Evolutionary conservation across 306 rosid species (phyloP).

Genomic region (Nissolia schottii): DNA sequence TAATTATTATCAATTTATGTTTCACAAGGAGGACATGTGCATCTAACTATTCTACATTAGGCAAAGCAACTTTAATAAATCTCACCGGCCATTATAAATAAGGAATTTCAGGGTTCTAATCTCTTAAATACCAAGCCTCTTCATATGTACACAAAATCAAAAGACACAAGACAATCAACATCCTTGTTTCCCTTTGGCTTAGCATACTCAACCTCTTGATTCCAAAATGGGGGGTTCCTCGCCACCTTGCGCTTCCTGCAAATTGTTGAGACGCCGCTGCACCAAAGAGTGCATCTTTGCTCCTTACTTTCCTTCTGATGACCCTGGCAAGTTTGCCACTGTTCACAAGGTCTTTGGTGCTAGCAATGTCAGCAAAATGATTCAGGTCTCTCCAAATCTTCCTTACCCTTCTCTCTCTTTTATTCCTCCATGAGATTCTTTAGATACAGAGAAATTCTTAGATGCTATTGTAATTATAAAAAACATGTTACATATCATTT

Average conservation of each 20-base stretch:
- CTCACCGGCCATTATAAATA: conserved; percentile 51
- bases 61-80: conserved; percentile 17
- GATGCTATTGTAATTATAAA: too few relatives aligned
- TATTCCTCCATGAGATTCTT: neutral
- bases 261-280: conserved; percentile 78
- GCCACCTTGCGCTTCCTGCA: conserved; percentile 87
- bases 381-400: conserved; percentile 50
- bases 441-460: neutral
- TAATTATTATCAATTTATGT: conserved; percentile 13
- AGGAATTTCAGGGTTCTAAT: conserved; percentile 17
- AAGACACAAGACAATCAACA: neutral
- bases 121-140: conserved; percentile 27
- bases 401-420: neutral
- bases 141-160: neutral
- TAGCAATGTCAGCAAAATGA: conserved; percentile 82
- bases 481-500: too few relatives aligned
- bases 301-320: conserved; percentile 76
- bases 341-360: conserved; percentile 93
- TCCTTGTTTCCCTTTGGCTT: neutral
- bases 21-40: conserved; percentile 51
- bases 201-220: neutral
- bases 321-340: conserved; percentile 71
- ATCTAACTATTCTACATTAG: conserved; percentile 32
- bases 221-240: conserved; percentile 54
- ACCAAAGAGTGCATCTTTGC: conserved; percentile 71